Conservation (phyloP, 257 asterid species). For the Salvia hispanica region DNA sequence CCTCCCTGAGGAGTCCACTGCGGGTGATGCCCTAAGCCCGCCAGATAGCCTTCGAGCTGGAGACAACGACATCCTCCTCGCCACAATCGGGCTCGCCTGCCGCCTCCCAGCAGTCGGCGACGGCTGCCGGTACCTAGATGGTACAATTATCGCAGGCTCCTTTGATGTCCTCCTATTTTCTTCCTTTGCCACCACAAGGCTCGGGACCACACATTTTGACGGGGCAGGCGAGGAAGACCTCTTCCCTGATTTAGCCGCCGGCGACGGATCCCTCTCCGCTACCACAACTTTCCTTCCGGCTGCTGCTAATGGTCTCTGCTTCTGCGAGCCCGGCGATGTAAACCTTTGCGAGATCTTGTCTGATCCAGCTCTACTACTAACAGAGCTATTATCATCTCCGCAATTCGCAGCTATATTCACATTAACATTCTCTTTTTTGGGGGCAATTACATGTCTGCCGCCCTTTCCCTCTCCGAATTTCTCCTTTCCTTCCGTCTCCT, state of each 20-base stretch:
- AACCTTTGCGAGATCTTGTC: slow-evolving; percentile 68
- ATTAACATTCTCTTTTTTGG: slow-evolving; percentile 63
- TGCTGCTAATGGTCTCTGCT: slow-evolving; percentile 59
- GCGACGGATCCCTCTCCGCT: slow-evolving; percentile 79
- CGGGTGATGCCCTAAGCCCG: slow-evolving; percentile 69
- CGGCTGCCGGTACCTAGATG: slow-evolving; percentile 91
- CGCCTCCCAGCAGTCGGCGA: slow-evolving; percentile 71
- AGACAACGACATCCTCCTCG: slow-evolving; percentile 83
- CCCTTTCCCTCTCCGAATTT: slow-evolving; percentile 29
- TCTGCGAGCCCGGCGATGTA: slow-evolving; percentile 63
- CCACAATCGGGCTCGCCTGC: slow-evolving; percentile 74
- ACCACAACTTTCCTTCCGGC: slow-evolving; percentile 53
- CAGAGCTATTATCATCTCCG: slow-evolving; percentile 21
- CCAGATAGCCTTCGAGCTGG: slow-evolving; percentile 80
- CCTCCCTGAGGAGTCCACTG: slow-evolving; percentile 71
- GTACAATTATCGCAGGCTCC: slow-evolving; percentile 87
- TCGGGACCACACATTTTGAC: slow-evolving; percentile 84
- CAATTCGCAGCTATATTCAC: slow-evolving; percentile 41
- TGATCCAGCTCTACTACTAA: slow-evolving; percentile 26
- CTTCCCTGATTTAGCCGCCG: slow-evolving; percentile 66
- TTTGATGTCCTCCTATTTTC: slow-evolving; percentile 70
- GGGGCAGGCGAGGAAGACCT: slow-evolving; percentile 91
- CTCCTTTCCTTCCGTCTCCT: slow-evolving; percentile 38
- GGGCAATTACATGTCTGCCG: slow-evolving; percentile 44
- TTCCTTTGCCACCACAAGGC: slow-evolving; percentile 79